phyloP scores from a whole-genome alignment of 768 basidiomycete genomes.

The Trametes cubensis region DNA sequence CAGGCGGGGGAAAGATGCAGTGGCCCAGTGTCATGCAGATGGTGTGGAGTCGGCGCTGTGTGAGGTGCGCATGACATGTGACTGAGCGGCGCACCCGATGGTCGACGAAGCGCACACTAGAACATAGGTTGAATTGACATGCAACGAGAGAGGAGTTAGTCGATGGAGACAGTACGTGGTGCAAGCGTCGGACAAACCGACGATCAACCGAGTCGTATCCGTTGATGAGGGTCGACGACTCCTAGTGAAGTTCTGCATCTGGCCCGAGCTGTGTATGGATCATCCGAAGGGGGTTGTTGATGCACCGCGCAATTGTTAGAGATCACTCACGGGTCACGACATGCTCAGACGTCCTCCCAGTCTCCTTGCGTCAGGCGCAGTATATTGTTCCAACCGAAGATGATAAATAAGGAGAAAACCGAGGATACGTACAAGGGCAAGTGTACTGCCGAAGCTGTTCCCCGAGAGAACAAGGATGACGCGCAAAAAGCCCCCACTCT shows the following conservation, averaged over 20 bases:
- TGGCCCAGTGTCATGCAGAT: background rate
- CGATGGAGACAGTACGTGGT: background rate
- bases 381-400: conserved; percentile 9
- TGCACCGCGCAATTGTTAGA: conserved; percentile 9
- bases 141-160: background rate
- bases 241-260: background rate
- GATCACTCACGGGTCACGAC: background rate
- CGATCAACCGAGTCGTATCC: conserved; percentile 15
- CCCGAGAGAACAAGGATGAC: background rate
- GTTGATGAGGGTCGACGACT: background rate
- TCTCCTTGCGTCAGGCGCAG: background rate
- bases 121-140: background rate
- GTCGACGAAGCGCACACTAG: background rate
- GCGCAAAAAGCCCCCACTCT: conserved; percentile 2
- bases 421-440: conserved; percentile 13
- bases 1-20: background rate
- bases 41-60: background rate
- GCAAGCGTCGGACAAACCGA: conserved; percentile 7
- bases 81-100: background rate
- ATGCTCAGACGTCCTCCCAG: background rate
- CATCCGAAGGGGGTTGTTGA: background rate
- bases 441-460: conserved; percentile 13
- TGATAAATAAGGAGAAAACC: conserved; percentile 22
- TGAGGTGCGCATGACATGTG: background rate
- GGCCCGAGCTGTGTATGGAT: background rate